phyloP scores from a whole-genome alignment of 441 rosid genomes.

The Jatropha podagrica region DNA sequence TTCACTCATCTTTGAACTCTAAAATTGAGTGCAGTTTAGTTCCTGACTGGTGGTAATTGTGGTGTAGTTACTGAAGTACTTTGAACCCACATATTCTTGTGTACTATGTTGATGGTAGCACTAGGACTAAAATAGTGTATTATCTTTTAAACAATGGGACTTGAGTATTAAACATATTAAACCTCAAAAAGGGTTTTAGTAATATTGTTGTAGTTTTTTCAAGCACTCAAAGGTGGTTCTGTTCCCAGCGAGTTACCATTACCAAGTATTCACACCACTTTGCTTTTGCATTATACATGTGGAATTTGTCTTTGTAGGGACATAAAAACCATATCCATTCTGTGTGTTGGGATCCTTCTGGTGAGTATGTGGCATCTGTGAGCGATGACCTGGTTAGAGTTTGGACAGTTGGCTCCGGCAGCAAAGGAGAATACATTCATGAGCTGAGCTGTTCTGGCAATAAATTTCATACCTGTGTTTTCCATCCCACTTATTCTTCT shows the following conservation, averaged over 20 bases:
- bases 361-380: conserved; percentile 61
- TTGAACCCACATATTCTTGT: no score
- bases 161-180: no score
- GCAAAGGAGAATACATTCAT: conserved; percentile 50
- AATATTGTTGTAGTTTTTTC: background rate
- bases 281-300: background rate
- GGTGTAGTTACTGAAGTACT: no score
- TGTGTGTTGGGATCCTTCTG: conserved; percentile 65
- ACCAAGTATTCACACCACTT: no score
- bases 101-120: no score
- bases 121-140: no score
- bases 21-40: no score
- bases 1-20: no score
- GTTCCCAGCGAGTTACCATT: background rate
- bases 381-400: conserved; percentile 66
- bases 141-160: no score
- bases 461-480: conserved; percentile 51
- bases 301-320: conserved; percentile 38
- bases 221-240: background rate
- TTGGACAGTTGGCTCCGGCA: conserved; percentile 52
- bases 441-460: conserved; percentile 48
- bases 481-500: conserved; percentile 54
- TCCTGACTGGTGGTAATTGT: no score
- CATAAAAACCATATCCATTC: conserved; percentile 50
- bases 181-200: background rate